Evolutionary conservation across 2,329 filamentous ascomycete species (phyloP).

Genomic region (Xylariaceae sp.): DNA sequence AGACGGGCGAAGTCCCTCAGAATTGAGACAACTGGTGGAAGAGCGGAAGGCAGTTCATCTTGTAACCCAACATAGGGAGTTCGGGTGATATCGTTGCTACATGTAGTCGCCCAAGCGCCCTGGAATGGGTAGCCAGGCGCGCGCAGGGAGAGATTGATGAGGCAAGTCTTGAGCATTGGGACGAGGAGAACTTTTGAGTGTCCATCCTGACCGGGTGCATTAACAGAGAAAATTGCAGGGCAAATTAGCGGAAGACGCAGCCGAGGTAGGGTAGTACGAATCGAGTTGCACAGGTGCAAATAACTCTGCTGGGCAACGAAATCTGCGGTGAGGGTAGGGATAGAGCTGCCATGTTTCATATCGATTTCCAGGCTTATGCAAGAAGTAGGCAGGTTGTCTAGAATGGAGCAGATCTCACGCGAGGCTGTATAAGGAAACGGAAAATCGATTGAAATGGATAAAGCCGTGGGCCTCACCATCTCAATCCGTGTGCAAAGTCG

Average conservation of each 20-base stretch:
- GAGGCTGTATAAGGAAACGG: background rate
- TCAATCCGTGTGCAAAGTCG: no score
- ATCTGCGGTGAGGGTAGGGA: no score
- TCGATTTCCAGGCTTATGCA: conserved; percentile 1
- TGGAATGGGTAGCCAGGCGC: conserved; percentile 2
- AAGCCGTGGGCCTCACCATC: background rate
- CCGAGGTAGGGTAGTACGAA: conserved; percentile 17
- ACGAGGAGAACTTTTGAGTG: conserved; percentile 2
- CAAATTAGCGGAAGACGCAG: conserved; percentile 24
- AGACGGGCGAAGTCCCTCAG: conserved; percentile 14
- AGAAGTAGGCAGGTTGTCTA: background rate
- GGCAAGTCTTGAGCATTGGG: conserved; percentile 23
- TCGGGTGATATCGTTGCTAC: background rate
- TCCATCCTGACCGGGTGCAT: conserved; percentile 2
- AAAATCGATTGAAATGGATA: background rate
- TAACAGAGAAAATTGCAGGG: conserved; percentile 16
- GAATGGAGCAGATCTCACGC: background rate
- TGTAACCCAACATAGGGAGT: background rate
- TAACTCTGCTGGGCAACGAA: background rate
- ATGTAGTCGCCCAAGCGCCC: conserved; percentile 1
- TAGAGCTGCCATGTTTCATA: background rate
- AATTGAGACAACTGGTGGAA: conserved; percentile 7
- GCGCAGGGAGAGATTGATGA: conserved; percentile 24
- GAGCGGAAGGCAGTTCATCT: conserved; percentile 12
- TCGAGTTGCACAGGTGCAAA: conserved; percentile 14